Percentiles rank a stretch among this genome's conserved stretches.
These are phyloP conservation scores for Erodium trifolium DNA, from an alignment of 441 rosid species.

Conservation along the genomic window DNA sequence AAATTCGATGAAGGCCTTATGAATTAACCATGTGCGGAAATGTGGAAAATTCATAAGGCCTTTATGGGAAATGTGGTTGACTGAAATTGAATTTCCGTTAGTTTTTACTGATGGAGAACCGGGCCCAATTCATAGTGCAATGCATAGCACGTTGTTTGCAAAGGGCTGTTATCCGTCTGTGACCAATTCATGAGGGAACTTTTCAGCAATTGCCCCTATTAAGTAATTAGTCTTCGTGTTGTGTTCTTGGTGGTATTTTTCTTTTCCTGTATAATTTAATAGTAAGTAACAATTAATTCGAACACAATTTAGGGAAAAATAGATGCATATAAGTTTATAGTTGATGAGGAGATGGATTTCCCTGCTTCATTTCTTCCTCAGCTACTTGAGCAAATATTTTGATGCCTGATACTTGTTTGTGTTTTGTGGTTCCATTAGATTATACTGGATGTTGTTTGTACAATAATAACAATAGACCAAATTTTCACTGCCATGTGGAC, in stretches of 20 bases:
- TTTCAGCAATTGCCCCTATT: no score
- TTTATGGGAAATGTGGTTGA: no score
- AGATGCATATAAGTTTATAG: neutral
- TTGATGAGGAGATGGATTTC: neutral
- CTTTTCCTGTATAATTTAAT: neutral
- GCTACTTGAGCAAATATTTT: neutral
- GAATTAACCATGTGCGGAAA: no score
- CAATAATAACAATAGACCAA: neutral
- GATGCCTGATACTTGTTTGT: neutral
- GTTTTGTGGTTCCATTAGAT: neutral
- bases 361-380: neutral
- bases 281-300: neutral
- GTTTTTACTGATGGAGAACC: no score
- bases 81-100: no score
- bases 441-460: neutral
- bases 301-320: neutral
- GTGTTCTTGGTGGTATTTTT: neutral
- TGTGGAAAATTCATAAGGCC: no score
- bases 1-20: no score
- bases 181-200: no score
- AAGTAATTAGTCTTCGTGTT: slow-evolving; percentile 1
- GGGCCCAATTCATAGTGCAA: no score
- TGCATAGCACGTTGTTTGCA: no score
- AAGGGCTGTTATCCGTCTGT: no score
- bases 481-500: neutral